Evolutionary conservation across 2,329 filamentous ascomycete species (phyloP), one percentile per base, ranked within the genome.

Genomic region (Aciculosporium take): DNA sequence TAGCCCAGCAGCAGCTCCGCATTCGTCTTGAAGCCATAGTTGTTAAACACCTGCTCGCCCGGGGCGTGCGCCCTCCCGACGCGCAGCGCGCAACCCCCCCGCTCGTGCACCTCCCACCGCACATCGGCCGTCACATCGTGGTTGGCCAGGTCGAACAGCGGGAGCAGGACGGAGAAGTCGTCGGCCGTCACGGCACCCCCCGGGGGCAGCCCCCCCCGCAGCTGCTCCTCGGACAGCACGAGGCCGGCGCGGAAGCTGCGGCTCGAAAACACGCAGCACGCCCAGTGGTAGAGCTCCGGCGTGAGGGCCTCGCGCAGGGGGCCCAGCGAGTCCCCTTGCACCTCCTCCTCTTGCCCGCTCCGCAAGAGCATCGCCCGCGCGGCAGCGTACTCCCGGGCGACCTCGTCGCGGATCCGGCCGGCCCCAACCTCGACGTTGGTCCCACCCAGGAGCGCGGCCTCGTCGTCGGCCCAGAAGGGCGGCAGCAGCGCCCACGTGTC

Each of bases 11-110:
- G 64, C 20, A 81, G 62, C 60, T 84, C 79, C 44, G 79, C 80
- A 51, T 86, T 87, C 6, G 80, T 83, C 58, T 84, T 83, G 52
- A 64, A 57, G 24, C 81, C 81, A 53, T 87, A 87, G 56, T 84
- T 85, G 62, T 84, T 84, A 51, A 68, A 79, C 20, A 77, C 57
- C 48, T 77, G 72, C 24, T 73, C 57, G 0, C 77, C 75, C 0
- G 72, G 59, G 4, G 48, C 37, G 49, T 78, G 69, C 1, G 49
- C 45, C 42, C 64, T 60, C 15, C 53, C 55, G 7, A 66, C 64
- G 13, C 56, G 52, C 8, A 79, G 61, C 7, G 54, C 58, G 45
- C 71, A 76, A 17, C 48, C 36, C 12, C 49, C 48, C 3, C 49
- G 45, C 7, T 60, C 52, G 9, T 67, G 58, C 2, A 68, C 63